Evolutionary conservation across 2,329 filamentous ascomycete species (phyloP).

Genomic region (Colletotrichum gigasporum): DNA sequence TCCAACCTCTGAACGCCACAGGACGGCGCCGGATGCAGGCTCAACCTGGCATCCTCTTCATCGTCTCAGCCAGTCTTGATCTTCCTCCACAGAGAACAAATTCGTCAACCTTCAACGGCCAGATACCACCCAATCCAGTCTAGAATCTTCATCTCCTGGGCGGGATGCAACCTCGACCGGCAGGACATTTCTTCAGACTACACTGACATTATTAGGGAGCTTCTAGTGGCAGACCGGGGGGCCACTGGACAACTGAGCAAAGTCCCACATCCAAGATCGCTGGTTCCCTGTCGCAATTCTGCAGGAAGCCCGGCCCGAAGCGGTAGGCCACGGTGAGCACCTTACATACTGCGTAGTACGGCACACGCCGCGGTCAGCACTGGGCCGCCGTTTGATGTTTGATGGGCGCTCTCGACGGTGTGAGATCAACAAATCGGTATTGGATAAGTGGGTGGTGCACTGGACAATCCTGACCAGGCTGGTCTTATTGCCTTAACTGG

Average conservation of each 20-base stretch:
- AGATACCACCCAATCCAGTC: not conserved
- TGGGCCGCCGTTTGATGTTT: too few relatives aligned
- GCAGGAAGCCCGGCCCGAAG: constrained; percentile 14
- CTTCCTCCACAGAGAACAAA: not conserved
- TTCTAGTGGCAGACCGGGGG: not conserved
- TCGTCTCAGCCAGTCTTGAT: not conserved
- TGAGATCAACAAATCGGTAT: too few relatives aligned
- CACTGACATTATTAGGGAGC: too few relatives aligned
- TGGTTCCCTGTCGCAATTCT: constrained; percentile 7
- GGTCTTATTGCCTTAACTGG: too few relatives aligned
- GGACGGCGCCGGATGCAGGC: not conserved
- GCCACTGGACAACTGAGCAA: not conserved
- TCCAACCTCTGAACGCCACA: too few relatives aligned
- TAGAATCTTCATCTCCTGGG: not conserved
- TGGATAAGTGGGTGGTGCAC: too few relatives aligned
- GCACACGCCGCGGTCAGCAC: too few relatives aligned
- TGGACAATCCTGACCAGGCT: too few relatives aligned
- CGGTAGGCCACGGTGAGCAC: not conserved
- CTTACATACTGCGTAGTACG: too few relatives aligned
- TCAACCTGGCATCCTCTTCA: constrained; percentile 15
- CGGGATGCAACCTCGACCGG: constrained; percentile 17
- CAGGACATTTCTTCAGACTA: constrained; percentile 1
- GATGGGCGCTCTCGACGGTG: too few relatives aligned
- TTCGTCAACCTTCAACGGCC: not conserved
- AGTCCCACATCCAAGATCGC: constrained; percentile 6